Evolutionary conservation across 768 basidiomycete species (phyloP), one percentile per base, ranked within the genome.

Genomic region (Crassisporium funariophilum): DNA sequence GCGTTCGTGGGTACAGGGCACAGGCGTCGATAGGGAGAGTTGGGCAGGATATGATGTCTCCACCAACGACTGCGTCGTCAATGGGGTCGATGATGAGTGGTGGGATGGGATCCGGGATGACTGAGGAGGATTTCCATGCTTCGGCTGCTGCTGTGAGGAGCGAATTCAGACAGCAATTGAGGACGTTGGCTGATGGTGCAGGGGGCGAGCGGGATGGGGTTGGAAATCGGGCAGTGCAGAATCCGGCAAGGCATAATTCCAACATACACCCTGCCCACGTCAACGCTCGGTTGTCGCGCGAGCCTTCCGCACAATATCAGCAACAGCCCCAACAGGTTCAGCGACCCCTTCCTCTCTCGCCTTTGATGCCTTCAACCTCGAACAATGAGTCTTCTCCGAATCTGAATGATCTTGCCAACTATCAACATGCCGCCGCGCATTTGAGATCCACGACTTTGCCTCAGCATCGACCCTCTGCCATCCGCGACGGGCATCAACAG

Each of bases 361-460:
- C 58, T 13, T 41, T 57, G 8, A 43, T 57, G 15, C 20, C 35
- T 4, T 37, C 49, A 15, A 29, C 50, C 5, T 37, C 58, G 15
- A 55, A 53, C 42, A 42, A 45, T 5, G 50, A 53, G 4, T 47
- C 53, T n/a, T n/a, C n/a, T 23, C 33, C 54, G 1, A 54, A 49
- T 36, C 41, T 40, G 2, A 52, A 41, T 22, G 59, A 60, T 8
- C 34, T 49, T 17, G 46, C 57, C 55, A 53, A 41, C 52, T 56
- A 53, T 44, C 58, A 57, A 39, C 49, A 55, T 17, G 48, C 57
- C 10, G 56, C 52, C 2, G 49, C 59, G n/a, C 76, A 77, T 53
- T 60, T 73, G 46, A 71, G 75, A 27, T 71, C 73, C 20, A 70
- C 74, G 27, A 77, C 76, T 23, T 68, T 76, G 48, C 75, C 75